phyloP scores from a whole-genome alignment of 2,329 filamentous ascomycete species.

The Venturia nashicola region DNA sequence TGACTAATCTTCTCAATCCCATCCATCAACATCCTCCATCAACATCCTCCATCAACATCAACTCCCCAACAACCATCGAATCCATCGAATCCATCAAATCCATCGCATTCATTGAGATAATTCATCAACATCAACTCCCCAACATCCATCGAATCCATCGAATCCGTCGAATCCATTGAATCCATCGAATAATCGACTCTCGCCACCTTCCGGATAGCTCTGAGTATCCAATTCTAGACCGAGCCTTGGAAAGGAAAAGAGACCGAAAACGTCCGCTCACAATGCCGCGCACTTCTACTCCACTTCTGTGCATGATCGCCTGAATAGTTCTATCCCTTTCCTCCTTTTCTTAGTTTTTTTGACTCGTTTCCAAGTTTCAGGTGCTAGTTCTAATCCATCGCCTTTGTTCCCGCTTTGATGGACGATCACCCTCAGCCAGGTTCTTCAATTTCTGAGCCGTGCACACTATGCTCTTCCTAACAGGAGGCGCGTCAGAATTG shows the following conservation, averaged over 20 bases:
- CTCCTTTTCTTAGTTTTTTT: no score
- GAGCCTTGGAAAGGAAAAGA: background rate
- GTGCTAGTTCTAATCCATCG: no score
- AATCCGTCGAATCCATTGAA: background rate
- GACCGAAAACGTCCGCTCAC: background rate
- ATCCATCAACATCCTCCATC: no score
- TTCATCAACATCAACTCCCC: background rate
- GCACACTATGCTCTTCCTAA: background rate
- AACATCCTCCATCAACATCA: no score
- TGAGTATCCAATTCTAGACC: background rate
- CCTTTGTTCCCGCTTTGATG: background rate
- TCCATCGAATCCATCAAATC: no score
- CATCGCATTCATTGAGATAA: no score
- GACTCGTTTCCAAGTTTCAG: background rate
- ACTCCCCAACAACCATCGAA: no score
- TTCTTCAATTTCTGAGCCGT: background rate
- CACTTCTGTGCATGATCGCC: background rate
- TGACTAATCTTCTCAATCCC: no score
- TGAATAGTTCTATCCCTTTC: background rate
- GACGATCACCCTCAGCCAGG: background rate
- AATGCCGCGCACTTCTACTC: background rate
- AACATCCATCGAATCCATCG: background rate
- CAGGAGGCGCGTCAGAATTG: no score
- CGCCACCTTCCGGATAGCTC: background rate
- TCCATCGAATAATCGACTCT: background rate